Base-by-base conservation (phyloP, 164 flowering plant genomes). In the Chimonanthus praecox region DNA sequence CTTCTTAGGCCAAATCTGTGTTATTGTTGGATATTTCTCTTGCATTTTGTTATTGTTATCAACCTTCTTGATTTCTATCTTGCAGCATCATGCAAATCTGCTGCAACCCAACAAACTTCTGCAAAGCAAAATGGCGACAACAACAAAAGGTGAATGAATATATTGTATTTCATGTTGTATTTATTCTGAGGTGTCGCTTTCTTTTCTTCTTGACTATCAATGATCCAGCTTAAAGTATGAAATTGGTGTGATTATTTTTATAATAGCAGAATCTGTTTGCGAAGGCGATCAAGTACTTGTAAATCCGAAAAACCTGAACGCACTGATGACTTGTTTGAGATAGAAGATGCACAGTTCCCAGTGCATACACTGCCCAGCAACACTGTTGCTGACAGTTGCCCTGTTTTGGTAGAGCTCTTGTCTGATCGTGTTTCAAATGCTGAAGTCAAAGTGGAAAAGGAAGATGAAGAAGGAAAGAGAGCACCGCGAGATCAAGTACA, bases 271-370 rank as follows among this genome's bases (percentile, higher is more conserved):
- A 82, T 75, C 43, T 84, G 88, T 78, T 54, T 54, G 60, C 86
- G 90, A 76, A 84, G 97, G 80, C 92, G 85, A 65, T 90, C 98
- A 68, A 80, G 85, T 51, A 81, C 77, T 83, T 74, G 84, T 51
- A 81, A 73, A 72, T 58, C 87, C 21, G 68, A 68, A 61, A 73
- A 75, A 45, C 75, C 76, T 13, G 86, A 85, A 75, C 70, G 76
- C 3, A 10, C 67, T 3, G 90, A 88, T 71, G 80, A 88, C 73
- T 79, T 84, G 76, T 87, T 85, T 78, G 93, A 88, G 83, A 76
- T 90, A 33, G 90, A 86, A 73, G 88, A 83, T 77, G 78, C 54
- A 13, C 82, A 78, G 7, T 72, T 82, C 70, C 74, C 81, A 49
- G 73, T 65, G 5, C 50, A 16, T 61, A 73, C 74, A 18, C 63